Base-by-base conservation (phyloP, 768 basidiomycete species). In the Lanmaoa pseudosensibilis region DNA sequence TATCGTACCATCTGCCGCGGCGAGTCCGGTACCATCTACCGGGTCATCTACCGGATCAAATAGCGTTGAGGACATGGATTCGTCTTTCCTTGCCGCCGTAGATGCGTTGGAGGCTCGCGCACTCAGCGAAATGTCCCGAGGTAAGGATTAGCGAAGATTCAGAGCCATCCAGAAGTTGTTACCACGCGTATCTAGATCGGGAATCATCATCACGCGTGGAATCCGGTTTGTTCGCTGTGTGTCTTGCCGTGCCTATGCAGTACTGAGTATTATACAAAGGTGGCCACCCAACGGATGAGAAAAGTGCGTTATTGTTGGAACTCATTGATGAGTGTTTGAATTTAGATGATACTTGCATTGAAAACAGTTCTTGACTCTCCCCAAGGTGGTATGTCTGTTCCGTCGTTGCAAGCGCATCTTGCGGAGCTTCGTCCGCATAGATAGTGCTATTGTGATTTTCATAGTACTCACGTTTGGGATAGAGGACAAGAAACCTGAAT, bases 101-200 rank as follows among this genome's bases (percentile, higher is more conserved):
- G 81, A 82, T 63, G 72, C 70, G 13, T 51, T 85, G 33, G 83
- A 85, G 63, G 68, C 73, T 50, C 69, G 66, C 45, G 63, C 66
- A 25, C 59, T 70, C 16, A 5, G 46, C 10, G 46, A 56, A 19
- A 51, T 44, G 16, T 16, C 43, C 9, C 39, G 8, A 57, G 67
- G 65, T 63, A 38, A 57, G 60, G 25, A 27, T 34, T 2, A 19
- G 25, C 4, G 11, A 49, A 51, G 33, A 23, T 21, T 40, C 32
- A 15, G 27, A 25, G 11, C 25, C 34, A 23, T 23, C 25, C 40
- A 44, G 11, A 16, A 19, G 18, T 38, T 34, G 50, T 56, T 30
- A 49, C 52, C 40, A 25, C 19, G 10, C 38, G 6, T 2, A 32
- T 36, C 32, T 39, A 54, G 52, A 25, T 19, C 48, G 33, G 7